Evolutionary conservation across 768 basidiomycete species (phyloP), one percentile per base, ranked within the genome.

Genomic region (Leccinum incarnatum): DNA sequence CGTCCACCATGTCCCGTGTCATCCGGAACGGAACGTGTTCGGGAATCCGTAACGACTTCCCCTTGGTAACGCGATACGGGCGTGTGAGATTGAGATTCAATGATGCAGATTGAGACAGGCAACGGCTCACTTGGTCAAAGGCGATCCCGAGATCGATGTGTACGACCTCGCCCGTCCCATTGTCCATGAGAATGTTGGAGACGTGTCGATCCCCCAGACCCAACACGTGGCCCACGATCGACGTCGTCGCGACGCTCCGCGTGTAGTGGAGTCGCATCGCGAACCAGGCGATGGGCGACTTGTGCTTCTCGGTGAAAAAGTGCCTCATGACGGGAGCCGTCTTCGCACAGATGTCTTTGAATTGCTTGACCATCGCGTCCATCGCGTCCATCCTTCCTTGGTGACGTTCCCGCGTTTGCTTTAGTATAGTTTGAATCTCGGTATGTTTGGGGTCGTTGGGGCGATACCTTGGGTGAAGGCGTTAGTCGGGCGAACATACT

Each of bases 71-170:
- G 34, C 15, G 5, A 6, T 11, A 15, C 45, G 32, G 30, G 23
- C 4, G 21, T 27, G 10, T 23, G 7, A 48, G 47, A n/a, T 40
- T 30, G 15, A n/a, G 5, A 12, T 29, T 3, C 8, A 1, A 1
- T 2, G 34, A 10, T 7, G 2, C 4, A 19, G 40, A n/a, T 19
- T 19, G 40, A 42, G 40, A 42, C 40, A 19, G 40, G 9, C 8
- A 42, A 42, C n/a, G n/a, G 12, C 70, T 55, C 60, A 92, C 93
- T 77, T 93, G 93, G 60, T 97, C 97, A 72, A 99, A 98, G 0
- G 95, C 94, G 59, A 98, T 94, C 1, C 96, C 96, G 1, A 98
- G 79, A 72, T 99, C 96, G 54, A 99, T 99, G 70, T 97, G 95
- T 7, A 98, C 86, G 48, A 95, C 80, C 68, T 98, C 93, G 15